Evolutionary conservation across 2,329 filamentous ascomycete species (phyloP), one percentile per base, ranked within the genome.

Genomic region (Xylaria multiplex): DNA sequence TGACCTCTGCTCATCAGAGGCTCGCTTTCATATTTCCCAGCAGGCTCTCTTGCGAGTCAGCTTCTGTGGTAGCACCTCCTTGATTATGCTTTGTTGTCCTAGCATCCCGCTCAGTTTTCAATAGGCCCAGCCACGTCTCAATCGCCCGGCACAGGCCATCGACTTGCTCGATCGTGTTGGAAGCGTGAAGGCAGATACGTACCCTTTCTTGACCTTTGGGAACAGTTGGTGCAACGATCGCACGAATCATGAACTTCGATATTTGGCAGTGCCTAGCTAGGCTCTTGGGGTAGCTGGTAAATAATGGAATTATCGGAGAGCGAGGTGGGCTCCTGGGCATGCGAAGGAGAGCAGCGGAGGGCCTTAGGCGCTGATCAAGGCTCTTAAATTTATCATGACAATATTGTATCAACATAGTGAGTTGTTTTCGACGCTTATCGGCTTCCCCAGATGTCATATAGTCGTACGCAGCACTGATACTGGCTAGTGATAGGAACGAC

Each of bases 221-320:
- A 3, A 90, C 86, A 0, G 86, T 89, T 0, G 88, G 87, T 27
- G 86, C 79, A 69, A 89, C 85, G 42, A 89, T 88, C 0, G 86
- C 82, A 19, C 86, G 81, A 2, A 88, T 85, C 65, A 86, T 79
- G 64, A 84, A 85, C 0, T 85, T 85, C 11, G 77, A 73, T 8
- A 74, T 64, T 75, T 89, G 87, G 67, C 87, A 88, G 62, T 81
- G 77, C 9, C 74, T 75, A 0, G 87, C 86, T n/a, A 89, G 78
- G 14, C 80, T 79, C 19, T 85, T 82, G 5, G 86, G 85, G 14
- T 82, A 74, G 0, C 79, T 77, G 1, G 85, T 87, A 45, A 86
- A 79, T 3, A 89, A 72, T 0, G 85, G 84, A 64, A 89, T 85
- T 56, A 89, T 88, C 0, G 86, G 86, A 1, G 86, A 87, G 40